Percentiles rank a stretch among this genome's conserved stretches.
phyloP scores from a whole-genome alignment of 2,329 filamentous ascomycete genomes.

The Ceratocystis papillata region DNA sequence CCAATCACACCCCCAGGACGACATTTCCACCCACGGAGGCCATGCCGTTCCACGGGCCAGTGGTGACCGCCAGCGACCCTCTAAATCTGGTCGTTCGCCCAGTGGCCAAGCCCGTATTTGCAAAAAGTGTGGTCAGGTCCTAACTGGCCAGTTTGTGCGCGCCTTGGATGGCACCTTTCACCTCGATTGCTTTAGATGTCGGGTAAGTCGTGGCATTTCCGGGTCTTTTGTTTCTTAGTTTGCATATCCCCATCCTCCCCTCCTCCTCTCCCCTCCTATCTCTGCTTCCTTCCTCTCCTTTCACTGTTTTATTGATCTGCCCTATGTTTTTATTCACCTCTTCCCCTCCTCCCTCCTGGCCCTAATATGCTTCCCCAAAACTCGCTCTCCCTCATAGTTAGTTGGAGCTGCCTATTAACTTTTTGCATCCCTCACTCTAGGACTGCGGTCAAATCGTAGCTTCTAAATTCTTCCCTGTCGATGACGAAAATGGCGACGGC shows the following conservation, averaged over 20 bases:
- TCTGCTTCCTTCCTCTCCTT: slow-evolving; percentile 1
- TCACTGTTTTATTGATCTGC: neutral
- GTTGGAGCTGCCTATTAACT: slow-evolving; percentile 20
- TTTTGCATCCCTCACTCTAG: slow-evolving; percentile 38
- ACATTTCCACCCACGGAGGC: neutral
- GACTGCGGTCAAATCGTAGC: slow-evolving; percentile 95
- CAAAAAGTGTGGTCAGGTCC: slow-evolving; percentile 76
- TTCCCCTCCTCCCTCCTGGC: neutral
- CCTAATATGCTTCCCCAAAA: neutral
- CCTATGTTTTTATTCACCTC: neutral
- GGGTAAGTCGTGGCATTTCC: slow-evolving; percentile 48
- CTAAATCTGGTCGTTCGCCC: slow-evolving; percentile 40
- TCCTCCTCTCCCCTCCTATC: slow-evolving; percentile 12
- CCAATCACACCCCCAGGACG: slow-evolving; percentile 18
- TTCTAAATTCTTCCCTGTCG: slow-evolving; percentile 96
- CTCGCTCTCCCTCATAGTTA: slow-evolving; percentile 14
- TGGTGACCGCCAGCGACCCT: slow-evolving; percentile 20
- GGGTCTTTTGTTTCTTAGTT: slow-evolving; percentile 15
- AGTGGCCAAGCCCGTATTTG: slow-evolving; percentile 56
- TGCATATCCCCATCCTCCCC: slow-evolving; percentile 21
- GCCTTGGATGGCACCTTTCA: slow-evolving; percentile 91
- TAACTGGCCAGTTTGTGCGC: slow-evolving; percentile 93
- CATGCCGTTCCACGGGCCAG: slow-evolving; percentile 15
- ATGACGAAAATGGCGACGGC: slow-evolving; percentile 70
- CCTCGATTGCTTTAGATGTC: slow-evolving; percentile 94